Evolutionary conservation across 2,329 filamentous ascomycete genomes (phyloP).

Genomic region (Arachnomyces sp.): DNA sequence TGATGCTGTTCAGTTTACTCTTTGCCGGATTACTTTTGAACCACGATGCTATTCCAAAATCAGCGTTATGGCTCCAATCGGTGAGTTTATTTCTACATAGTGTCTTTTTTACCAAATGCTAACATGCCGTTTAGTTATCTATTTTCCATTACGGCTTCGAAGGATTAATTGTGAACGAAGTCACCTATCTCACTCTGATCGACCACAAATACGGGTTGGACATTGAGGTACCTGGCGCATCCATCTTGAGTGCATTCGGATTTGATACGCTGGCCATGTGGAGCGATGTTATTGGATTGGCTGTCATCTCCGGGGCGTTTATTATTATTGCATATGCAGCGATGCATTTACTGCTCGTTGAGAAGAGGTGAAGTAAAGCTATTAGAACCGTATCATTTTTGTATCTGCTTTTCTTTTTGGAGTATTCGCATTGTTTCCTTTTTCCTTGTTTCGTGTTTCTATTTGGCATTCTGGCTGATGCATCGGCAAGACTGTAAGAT

Average conservation of each 20-base stretch:
- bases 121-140: slow-evolving; percentile 52
- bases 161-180: slow-evolving; percentile 93
- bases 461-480: too few species aligned
- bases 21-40: slow-evolving; percentile 93
- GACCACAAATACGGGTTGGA: slow-evolving; percentile 95
- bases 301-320: slow-evolving; percentile 73
- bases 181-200: slow-evolving; percentile 76
- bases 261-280: slow-evolving; percentile 84
- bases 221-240: slow-evolving; percentile 89
- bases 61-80: slow-evolving; percentile 81
- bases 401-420: slow-evolving; percentile 4
- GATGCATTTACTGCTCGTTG: slow-evolving; percentile 89
- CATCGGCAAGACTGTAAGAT: too few species aligned
- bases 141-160: slow-evolving; percentile 99
- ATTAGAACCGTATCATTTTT: not conserved
- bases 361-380: slow-evolving; percentile 58
- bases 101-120: slow-evolving; percentile 13
- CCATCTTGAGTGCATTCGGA: slow-evolving; percentile 89
- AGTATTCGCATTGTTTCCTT: too few species aligned
- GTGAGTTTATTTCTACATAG: slow-evolving; percentile 38
- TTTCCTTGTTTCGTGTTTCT: too few species aligned
- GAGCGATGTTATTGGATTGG: slow-evolving; percentile 74
- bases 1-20: slow-evolving; percentile 94
- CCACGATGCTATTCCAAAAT: slow-evolving; percentile 80
- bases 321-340: slow-evolving; percentile 81